Evolutionary conservation across 2,329 filamentous ascomycete genomes (phyloP), one percentile per base, ranked within the genome.

Genomic region (Apiospora arundinis): DNA sequence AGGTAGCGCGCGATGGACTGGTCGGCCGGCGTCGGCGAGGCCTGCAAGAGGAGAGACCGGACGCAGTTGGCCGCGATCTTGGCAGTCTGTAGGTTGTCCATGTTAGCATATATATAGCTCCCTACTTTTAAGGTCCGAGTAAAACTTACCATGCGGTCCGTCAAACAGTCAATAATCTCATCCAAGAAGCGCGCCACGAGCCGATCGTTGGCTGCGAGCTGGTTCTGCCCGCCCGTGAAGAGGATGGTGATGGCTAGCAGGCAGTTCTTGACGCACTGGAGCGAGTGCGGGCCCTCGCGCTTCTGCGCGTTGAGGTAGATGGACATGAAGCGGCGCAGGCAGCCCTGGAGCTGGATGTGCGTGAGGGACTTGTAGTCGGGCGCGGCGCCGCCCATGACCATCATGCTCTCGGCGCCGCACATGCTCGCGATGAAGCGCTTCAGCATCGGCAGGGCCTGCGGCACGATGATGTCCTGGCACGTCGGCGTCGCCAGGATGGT

Each of bases 41-140:
- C 83, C 76, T 92, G 85, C 4, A 97, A 84, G 42, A 98, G 86
- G 9, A 98, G 88, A 9, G 95, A 96, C 71, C 95, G 91, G 75
- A 95, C 90, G 81, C 96, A 99, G 78, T 94, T 95, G 73, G 94
- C 93, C 1, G 96, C 95, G 70, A 98, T 95, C 78, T 93, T 97
- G 70, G 93, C 92, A 1, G 94, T 95, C 90, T 92, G 70, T 44
- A 45, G 42, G n/a, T 18, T 40, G 8, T 40, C 11, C 28, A 63
- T n/a, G 32, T 63, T 63, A 63, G 52, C 6, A 63, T 12, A n/a
- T 5, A 8, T 37, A 8, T 32, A 32, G 3, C n/a, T n/a, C n/a
- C n/a, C n/a, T n/a, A n/a, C n/a, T n/a, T n/a, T n/a, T n/a, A n/a
- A n/a, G n/a, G n/a, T n/a, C 70, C 21, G 66, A 42, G 16, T n/a